Percentiles rank a stretch among this genome's conserved stretches.
phyloP scores from a whole-genome alignment of 1,284 basidiomycete genomes.

The Boletus semigastroideus region DNA sequence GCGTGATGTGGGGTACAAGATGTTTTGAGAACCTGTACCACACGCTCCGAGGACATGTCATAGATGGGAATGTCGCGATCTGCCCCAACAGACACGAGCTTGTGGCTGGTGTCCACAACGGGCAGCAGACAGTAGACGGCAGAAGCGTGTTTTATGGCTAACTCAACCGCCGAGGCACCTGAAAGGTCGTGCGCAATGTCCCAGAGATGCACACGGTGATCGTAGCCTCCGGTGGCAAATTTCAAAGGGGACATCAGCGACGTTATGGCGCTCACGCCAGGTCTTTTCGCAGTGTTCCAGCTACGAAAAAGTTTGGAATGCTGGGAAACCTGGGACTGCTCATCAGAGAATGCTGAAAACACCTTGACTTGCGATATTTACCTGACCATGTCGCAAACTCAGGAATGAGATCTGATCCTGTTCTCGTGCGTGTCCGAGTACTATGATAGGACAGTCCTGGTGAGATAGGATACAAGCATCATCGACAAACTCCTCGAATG shows the following conservation, averaged over 20 bases:
- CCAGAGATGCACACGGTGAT: constrained; percentile 51
- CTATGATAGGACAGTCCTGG: constrained; percentile 26
- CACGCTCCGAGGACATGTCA: constrained; percentile 47
- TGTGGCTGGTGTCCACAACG: constrained; percentile 45
- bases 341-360: constrained; percentile 12
- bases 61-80: constrained; percentile 46
- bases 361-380: constrained; percentile 13
- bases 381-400: constrained; percentile 20
- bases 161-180: constrained; percentile 28
- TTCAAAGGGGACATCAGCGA: constrained; percentile 38
- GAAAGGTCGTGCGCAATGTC: constrained; percentile 35
- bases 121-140: constrained; percentile 44
- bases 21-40: constrained; percentile 38
- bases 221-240: constrained; percentile 52
- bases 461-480: constrained; percentile 42
- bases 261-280: constrained; percentile 44
- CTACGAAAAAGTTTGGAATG: constrained; percentile 29
- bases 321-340: constrained; percentile 8
- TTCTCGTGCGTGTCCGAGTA: constrained; percentile 43
- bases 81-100: constrained; percentile 48
- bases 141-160: constrained; percentile 46
- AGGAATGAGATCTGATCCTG: constrained; percentile 36
- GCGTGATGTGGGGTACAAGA: constrained; percentile 48
- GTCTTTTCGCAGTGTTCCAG: constrained; percentile 33
- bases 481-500: constrained; percentile 35